phyloP scores from a whole-genome alignment of 208 protist species.

The Blechomonas ayalai region DNA sequence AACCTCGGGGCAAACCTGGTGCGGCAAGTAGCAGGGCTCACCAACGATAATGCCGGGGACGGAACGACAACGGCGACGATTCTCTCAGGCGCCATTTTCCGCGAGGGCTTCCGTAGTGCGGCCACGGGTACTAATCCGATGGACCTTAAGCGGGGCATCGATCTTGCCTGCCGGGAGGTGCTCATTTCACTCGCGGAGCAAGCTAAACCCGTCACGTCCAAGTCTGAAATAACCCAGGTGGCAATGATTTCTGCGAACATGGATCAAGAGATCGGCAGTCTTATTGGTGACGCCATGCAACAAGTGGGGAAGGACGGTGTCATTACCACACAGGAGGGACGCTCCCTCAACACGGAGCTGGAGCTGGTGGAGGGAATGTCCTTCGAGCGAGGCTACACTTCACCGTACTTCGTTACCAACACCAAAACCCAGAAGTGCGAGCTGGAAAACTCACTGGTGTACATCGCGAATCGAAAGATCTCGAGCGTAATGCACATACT shows the following conservation, averaged over 20 bases:
- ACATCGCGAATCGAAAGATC: conserved; percentile 87
- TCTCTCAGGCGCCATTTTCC: conserved; percentile 96
- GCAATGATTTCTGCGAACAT: conserved; percentile 99
- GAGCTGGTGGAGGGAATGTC: conserved; percentile 98
- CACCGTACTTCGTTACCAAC: conserved; percentile 99
- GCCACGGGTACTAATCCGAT: conserved; percentile 99
- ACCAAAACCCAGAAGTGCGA: conserved; percentile 96
- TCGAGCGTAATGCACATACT: conserved; percentile 71
- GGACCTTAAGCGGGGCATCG: conserved; percentile 99
- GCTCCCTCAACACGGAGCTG: conserved; percentile 97
- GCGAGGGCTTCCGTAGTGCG: conserved; percentile 97
- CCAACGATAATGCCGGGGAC: conserved; percentile 97
- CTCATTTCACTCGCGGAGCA: conserved; percentile 91
- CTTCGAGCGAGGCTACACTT: conserved; percentile 98
- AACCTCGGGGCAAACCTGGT: conserved; percentile 98
- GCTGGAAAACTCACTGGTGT: conserved; percentile 94
- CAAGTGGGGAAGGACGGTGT: conserved; percentile 99
- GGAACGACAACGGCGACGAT: conserved; percentile 99
- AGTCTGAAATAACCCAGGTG: conserved; percentile 97
- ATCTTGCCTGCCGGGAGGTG: conserved; percentile 93
- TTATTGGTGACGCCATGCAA: conserved; percentile 99
- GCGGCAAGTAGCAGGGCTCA: conserved; percentile 93
- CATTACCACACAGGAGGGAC: conserved; percentile 99
- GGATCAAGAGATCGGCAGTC: conserved; percentile 96
- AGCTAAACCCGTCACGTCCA: conserved; percentile 94